phyloP scores from a whole-genome alignment of 202 grass and related monocot genomes.

The Zizania palustris region DNA sequence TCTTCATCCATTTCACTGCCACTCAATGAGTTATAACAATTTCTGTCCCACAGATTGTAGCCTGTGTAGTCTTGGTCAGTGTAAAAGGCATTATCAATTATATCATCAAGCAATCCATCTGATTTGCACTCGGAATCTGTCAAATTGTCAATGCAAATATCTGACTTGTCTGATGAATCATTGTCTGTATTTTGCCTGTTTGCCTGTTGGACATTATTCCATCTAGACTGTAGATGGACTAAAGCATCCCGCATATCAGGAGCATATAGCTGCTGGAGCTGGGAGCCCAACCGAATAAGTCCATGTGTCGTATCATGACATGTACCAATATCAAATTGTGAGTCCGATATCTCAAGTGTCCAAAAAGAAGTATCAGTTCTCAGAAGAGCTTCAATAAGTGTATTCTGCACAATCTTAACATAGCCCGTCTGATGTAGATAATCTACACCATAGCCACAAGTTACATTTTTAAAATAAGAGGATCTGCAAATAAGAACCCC shows the following conservation, averaged over 20 bases:
- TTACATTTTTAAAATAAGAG: constrained; percentile 45
- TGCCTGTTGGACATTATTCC: constrained; percentile 77
- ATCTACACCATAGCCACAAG: too few relatives aligned
- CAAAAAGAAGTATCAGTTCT: constrained; percentile 63
- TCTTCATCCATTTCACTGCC: constrained; percentile 55
- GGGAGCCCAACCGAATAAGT: constrained; percentile 64
- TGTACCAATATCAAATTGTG: constrained; percentile 70
- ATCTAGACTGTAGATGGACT: constrained; percentile 95
- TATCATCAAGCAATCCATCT: constrained; percentile 87
- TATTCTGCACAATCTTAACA: constrained; percentile 68
- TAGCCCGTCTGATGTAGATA: constrained; percentile 65
- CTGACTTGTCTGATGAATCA: constrained; percentile 58
- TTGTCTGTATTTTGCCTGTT: constrained; percentile 26
- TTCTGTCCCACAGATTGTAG: constrained; percentile 38
- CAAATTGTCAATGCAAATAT: constrained; percentile 29
- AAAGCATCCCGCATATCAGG: constrained; percentile 87
- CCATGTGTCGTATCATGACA: constrained; percentile 85
- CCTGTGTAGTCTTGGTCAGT: constrained; percentile 32
- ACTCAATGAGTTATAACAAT: constrained; percentile 43
- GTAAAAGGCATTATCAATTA: constrained; percentile 87
- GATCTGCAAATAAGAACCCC: constrained; percentile 79
- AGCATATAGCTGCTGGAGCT: constrained; percentile 89
- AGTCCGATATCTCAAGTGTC: constrained; percentile 86
- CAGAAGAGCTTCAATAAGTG: constrained; percentile 68
- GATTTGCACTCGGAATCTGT: constrained; percentile 46